Conservation (phyloP, 495 filamentous ascomycete species). For the Hypoxylon crocopeplum region DNA sequence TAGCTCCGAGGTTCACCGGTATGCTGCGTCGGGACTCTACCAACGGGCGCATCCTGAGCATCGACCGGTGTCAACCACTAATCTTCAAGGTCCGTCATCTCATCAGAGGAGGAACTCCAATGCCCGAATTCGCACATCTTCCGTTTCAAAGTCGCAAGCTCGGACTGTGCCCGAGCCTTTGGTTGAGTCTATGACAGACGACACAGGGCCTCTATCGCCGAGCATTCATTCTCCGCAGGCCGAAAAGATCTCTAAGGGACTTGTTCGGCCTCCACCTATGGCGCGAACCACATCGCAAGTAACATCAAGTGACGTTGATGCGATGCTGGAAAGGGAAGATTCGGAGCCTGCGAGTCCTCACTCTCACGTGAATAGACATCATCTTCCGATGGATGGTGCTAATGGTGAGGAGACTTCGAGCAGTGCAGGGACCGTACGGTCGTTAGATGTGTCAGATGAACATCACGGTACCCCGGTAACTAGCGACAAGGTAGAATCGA, state of each 20-base stretch:
- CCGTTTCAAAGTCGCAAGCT: conserved; percentile 45
- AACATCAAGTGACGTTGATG: conserved; percentile 24
- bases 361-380: conserved; percentile 19
- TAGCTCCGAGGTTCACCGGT: conserved; percentile 3
- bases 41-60: conserved; percentile 23
- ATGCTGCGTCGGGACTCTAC: conserved; percentile 3
- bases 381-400: conserved; percentile 15
- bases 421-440: conserved; percentile 26
- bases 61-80: conserved; percentile 7
- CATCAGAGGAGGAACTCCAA: conserved; percentile 53
- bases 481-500: conserved; percentile 32
- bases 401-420: conserved; percentile 33
- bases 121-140: conserved; percentile 49
- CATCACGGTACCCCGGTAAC: conserved; percentile 4
- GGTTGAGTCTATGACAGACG: conserved; percentile 28
- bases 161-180: conserved; percentile 50
- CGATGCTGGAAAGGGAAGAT: not conserved
- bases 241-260: conserved; percentile 45
- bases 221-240: conserved; percentile 34
- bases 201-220: conserved; percentile 43
- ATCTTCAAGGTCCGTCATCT: conserved; percentile 20
- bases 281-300: conserved; percentile 48
- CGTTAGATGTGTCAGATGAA: conserved; percentile 26
- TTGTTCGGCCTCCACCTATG: conserved; percentile 44
- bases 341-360: conserved; percentile 11